Evolutionary conservation across 208 protist genomes (phyloP), one percentile per base, ranked within the genome.

Genomic region (Leptomonas seymouri): DNA sequence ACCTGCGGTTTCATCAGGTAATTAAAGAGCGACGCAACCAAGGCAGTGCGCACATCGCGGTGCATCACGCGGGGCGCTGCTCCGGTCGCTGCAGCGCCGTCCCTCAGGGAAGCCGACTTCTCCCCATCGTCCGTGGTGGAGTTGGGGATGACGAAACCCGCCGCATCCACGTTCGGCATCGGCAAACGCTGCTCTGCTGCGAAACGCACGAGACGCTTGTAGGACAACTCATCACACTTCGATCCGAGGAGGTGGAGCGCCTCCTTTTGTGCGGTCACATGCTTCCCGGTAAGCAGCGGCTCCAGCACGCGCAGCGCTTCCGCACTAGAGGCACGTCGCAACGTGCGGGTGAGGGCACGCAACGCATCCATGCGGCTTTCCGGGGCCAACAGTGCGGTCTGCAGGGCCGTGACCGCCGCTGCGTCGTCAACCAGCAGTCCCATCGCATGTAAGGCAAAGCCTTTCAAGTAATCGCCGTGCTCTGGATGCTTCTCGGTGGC

Each of bases 191-290:
- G 64, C 46, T 81, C 51, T n/a, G 60, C 34, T 2, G 69, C 75
- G 34, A 68, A 71, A 0, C 23, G 69, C 7, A 68, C 57, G 3
- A 75, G 45, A 9, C 69, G 41, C n/a, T 12, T 25, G 46, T 55
- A 75, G 20, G 67, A 68, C 49, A 62, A 25, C 44, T 75, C 63
- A 36, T 75, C 69, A 0, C 44, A 34, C 61, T 63, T 75, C 6
- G 44, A 46, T 3, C 63, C 69, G 7, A 81, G 39, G 14, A 70
- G 66, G 36, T 53, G 46, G 4, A 76, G 48, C 18, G 65, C 63
- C 45, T 81, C 75, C 30, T 72, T 81, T 45, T 76, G 75, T 36
- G 65, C 27, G 2, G 69, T 60, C 31, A 76, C 65, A 1, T 57
- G 50, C 30, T 25, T 66, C 2, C 57, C 67, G 0, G 27, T 61